Percentiles rank a stretch among this genome's conserved stretches.
Conservation (phyloP, 768 basidiomycete genomes). For the Phylloporus scabripes region DNA sequence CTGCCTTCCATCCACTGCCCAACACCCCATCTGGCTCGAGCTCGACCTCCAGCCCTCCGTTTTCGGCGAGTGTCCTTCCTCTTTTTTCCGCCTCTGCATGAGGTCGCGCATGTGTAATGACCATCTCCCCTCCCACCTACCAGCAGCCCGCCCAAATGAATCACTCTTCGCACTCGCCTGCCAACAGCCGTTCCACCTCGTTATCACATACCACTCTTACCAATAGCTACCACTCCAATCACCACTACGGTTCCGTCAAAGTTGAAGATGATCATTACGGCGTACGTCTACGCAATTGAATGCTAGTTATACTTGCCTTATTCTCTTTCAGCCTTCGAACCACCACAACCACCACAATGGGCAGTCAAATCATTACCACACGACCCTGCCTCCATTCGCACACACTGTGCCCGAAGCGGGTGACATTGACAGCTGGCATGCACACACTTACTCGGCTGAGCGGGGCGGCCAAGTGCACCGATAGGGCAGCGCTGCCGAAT, state of each 20-base stretch:
- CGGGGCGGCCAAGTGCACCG: constrained; percentile 55
- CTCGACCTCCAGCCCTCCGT: constrained; percentile 71
- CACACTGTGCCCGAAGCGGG: constrained; percentile 35
- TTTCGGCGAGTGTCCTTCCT: constrained; percentile 76
- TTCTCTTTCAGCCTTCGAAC: constrained; percentile 24
- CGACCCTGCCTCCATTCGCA: constrained; percentile 44
- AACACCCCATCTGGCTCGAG: constrained; percentile 70
- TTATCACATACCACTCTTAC: constrained; percentile 37
- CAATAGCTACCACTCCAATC: constrained; percentile 40
- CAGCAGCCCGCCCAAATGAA: constrained; percentile 68
- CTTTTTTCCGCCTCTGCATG: constrained; percentile 22
- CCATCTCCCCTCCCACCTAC: constrained; percentile 35
- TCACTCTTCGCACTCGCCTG: constrained; percentile 45
- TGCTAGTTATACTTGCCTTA: constrained; percentile 3
- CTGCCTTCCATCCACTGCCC: constrained; percentile 57
- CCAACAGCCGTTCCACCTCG: constrained; percentile 42
- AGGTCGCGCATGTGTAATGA: constrained; percentile 51
- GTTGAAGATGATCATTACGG: constrained; percentile 62
- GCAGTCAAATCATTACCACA: constrained; percentile 37
- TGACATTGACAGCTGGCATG: constrained; percentile 57
- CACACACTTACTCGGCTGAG: constrained; percentile 52
- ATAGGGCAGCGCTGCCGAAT: constrained; percentile 27
- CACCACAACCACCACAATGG: constrained; percentile 33
- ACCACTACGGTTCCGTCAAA: constrained; percentile 55
- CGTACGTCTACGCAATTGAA: constrained; percentile 33